A percentile compares a stretch with the other conserved stretches of the same genome.
These are phyloP conservation scores for Metschnikowia amazonensis DNA, from an alignment of 805 yeast genomes.

Conservation along the genomic window DNA sequence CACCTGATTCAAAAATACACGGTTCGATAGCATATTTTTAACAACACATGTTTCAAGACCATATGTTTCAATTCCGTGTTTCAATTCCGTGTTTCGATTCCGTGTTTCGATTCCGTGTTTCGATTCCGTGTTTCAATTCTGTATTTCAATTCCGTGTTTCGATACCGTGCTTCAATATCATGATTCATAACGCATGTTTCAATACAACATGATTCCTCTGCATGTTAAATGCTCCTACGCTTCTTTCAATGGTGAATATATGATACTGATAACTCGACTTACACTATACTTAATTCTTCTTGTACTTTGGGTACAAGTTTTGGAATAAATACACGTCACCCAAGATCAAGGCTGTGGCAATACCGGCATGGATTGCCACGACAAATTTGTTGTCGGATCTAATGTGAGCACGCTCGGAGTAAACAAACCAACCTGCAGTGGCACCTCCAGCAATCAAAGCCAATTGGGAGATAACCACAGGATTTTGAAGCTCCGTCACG, in stretches of 20 bases:
- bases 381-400: slow-evolving; percentile 37
- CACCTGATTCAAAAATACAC: no score
- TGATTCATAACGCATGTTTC: no score
- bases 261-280: not conserved
- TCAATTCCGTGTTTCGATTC: no score
- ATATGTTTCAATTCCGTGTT: no score
- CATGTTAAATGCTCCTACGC: not conserved
- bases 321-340: slow-evolving; percentile 53
- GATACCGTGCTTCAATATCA: no score
- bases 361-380: slow-evolving; percentile 46
- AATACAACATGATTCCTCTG: no score
- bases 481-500: slow-evolving; percentile 51
- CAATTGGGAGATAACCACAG: slow-evolving; percentile 55
- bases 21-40: not conserved
- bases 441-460: slow-evolving; percentile 46
- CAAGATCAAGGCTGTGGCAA: slow-evolving; percentile 51
- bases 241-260: not conserved
- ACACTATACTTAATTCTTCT: slow-evolving; percentile 27
- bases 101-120: no score
- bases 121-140: no score
- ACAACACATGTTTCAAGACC: not conserved
- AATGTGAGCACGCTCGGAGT: slow-evolving; percentile 50
- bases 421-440: slow-evolving; percentile 47
- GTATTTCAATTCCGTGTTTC: no score
- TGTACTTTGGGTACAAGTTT: slow-evolving; percentile 53